Percentiles rank a stretch among this genome's conserved stretches.
These are phyloP conservation scores for Aspergillus unguis DNA, from an alignment of 2,329 filamentous ascomycete species.

Conservation along the genomic window DNA sequence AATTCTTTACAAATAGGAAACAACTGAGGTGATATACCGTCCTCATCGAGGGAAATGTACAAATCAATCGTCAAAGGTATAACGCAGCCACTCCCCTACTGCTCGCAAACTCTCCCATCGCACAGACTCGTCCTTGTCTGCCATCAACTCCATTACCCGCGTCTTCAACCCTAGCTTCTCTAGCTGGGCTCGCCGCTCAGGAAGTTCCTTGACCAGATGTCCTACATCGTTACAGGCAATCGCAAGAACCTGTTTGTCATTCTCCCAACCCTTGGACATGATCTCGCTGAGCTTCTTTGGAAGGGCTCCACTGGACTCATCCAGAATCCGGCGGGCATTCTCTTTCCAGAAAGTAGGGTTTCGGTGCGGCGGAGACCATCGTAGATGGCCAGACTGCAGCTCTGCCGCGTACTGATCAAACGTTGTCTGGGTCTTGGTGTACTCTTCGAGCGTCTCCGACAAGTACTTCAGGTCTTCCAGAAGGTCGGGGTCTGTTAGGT, in stretches of 20 bases:
- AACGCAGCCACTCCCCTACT: conserved; percentile 72
- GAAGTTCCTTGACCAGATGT: conserved; percentile 82
- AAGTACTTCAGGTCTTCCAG: conserved; percentile 48
- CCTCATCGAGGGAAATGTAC: conserved; percentile 11
- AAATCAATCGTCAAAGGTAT: conserved; percentile 57
- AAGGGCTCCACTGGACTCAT: conserved; percentile 74
- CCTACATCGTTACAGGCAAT: conserved; percentile 92
- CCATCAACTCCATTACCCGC: conserved; percentile 91
- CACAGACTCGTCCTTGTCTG: conserved; percentile 79
- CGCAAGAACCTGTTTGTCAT: conserved; percentile 79
- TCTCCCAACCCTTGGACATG: conserved; percentile 76
- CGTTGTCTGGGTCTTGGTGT: conserved; percentile 66
- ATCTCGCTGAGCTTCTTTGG: conserved; percentile 82
- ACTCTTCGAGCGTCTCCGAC: conserved; percentile 75
- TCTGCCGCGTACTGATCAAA: conserved; percentile 74
- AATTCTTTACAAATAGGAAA: conserved; percentile 8
- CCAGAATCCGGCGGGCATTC: conserved; percentile 81
- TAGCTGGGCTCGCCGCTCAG: conserved; percentile 73
- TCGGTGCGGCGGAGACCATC: conserved; percentile 89
- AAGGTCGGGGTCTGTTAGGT: conserved; percentile 49
- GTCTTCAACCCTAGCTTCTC: conserved; percentile 83
- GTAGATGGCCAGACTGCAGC: conserved; percentile 78
- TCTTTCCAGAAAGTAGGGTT: conserved; percentile 87
- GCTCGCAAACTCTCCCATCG: conserved; percentile 90
- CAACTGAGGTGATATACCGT: conserved; percentile 6